Base-by-base conservation (phyloP, 2,329 filamentous ascomycete species). In the Beauveria varroae region DNA sequence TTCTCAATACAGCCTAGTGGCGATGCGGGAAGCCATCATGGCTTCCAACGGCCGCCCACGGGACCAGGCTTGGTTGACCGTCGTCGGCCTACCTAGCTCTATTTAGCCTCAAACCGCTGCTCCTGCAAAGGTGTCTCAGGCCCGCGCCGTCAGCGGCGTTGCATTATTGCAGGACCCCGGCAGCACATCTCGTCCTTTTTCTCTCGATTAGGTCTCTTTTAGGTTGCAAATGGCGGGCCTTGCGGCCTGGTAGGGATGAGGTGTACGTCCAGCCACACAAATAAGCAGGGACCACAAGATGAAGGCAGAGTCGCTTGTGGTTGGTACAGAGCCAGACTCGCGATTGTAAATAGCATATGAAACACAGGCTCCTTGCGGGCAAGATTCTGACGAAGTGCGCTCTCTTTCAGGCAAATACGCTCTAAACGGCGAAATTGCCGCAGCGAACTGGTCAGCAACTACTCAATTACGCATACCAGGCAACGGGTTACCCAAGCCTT, bases 41-140 rank as follows among this genome's bases (percentile, higher is more conserved):
- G 28, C 26, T 20, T 24, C 28, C 55, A 49, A 16, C 30, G 34
- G 41, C 26, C 7, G 43, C 41, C 26, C n/a, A n/a, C 54, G 10
- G 26, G 20, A 14, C 53, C 26, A n/a, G 24, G 6, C 30, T 53
- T 40, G 26, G 24, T 9, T n/a, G 34, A 22, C 54, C n/a, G 14
- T 65, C 66, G 54, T 69, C 68, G 69, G 59, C 64, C 24, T 54
- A 65, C 51, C 18, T 22, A 26, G 24, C 22, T 24, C 28, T 37
- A 12, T 52, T 28, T 52, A 52, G 34, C 49, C 49, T 52, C 49
- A 37, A 37, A 37, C 49, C 18, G 28, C 46, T 50, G 49, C 47
- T 10, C 24, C 18, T 44, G 24, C 52, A 10, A 26, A 34, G 34
- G 16, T 20, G 53, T 46, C 40, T 44, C 53, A 46, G 34, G 53